Conservation (phyloP, 306 rosid genomes). For the Sindora glabra region DNA sequence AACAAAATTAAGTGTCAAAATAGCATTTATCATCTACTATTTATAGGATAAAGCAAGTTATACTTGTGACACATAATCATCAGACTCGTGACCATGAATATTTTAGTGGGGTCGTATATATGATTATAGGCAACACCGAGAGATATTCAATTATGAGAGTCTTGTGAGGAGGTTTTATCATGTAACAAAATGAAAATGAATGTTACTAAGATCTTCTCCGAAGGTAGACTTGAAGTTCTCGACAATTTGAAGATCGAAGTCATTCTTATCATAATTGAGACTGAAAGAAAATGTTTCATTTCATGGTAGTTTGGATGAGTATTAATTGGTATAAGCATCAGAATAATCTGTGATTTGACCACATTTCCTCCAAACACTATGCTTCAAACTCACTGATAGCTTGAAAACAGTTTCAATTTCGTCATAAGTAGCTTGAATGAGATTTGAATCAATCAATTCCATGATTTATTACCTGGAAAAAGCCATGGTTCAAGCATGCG, state of each 20-base stretch:
- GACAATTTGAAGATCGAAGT: conserved; percentile 15
- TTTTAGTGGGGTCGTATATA: too few relatives aligned
- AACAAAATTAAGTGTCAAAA: too few relatives aligned
- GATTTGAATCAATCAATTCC: conserved; percentile 34
- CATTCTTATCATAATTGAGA: too few relatives aligned
- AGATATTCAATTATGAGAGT: too few relatives aligned
- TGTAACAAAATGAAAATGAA: too few relatives aligned
- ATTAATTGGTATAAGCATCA: conserved; percentile 48
- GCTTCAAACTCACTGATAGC: conserved; percentile 39
- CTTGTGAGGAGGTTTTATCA: too few relatives aligned
- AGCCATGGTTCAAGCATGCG: conserved; percentile 56
- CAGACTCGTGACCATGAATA: too few relatives aligned
- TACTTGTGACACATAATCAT: too few relatives aligned
- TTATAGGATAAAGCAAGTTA: too few relatives aligned
- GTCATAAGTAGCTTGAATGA: conserved; percentile 33
- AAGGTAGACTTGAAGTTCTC: conserved; percentile 45
- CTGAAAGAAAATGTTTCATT: conserved; percentile 50
- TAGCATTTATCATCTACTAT: too few relatives aligned
- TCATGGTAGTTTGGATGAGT: conserved; percentile 50
- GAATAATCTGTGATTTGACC: conserved; percentile 43
- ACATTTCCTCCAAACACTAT: background rate
- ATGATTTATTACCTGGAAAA: conserved; percentile 61
- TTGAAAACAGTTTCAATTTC: conserved; percentile 32
- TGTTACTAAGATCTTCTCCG: conserved; percentile 53
- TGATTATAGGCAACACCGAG: too few relatives aligned